Conservation (phyloP, 345 rosid genomes). For the Pistacia vera region DNA sequence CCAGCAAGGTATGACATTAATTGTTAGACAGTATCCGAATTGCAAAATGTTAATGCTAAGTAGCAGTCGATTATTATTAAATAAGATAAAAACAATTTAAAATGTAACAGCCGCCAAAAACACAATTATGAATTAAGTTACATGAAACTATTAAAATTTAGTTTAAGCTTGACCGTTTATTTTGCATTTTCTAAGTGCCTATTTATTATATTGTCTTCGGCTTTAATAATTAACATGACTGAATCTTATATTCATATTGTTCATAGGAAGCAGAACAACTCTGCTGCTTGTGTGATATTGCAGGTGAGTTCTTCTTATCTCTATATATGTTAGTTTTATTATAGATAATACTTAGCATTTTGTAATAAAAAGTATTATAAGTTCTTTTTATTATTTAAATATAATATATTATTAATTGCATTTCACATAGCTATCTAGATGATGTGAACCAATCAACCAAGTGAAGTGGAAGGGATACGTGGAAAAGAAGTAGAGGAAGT, state of each 20-base stretch:
- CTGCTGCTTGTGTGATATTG: constrained; percentile 84
- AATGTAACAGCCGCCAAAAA: too few species aligned
- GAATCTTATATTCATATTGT: constrained; percentile 19
- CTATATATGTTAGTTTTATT: constrained; percentile 8
- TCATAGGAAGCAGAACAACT: constrained; percentile 63
- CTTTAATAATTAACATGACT: background rate
- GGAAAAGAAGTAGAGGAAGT: too few species aligned
- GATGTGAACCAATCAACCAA: too few species aligned
- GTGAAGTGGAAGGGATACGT: too few species aligned
- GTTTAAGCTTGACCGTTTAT: background rate
- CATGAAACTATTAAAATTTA: too few species aligned
- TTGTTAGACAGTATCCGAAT: too few species aligned
- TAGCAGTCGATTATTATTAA: too few species aligned
- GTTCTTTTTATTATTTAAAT: background rate
- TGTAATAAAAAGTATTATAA: background rate
- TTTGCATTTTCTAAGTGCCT: background rate
- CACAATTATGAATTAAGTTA: too few species aligned
- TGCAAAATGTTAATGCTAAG: too few species aligned
- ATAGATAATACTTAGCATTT: background rate
- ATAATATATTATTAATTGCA: constrained; percentile 4
- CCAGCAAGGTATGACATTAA: too few species aligned
- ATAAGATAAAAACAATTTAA: too few species aligned
- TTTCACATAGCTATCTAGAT: constrained; percentile 59
- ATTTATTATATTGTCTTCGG: background rate
- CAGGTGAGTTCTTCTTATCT: constrained; percentile 54